Evolutionary conservation across 2,329 filamentous ascomycete species (phyloP), one percentile per base, ranked within the genome.

Genomic region (Penicillium sp.): DNA sequence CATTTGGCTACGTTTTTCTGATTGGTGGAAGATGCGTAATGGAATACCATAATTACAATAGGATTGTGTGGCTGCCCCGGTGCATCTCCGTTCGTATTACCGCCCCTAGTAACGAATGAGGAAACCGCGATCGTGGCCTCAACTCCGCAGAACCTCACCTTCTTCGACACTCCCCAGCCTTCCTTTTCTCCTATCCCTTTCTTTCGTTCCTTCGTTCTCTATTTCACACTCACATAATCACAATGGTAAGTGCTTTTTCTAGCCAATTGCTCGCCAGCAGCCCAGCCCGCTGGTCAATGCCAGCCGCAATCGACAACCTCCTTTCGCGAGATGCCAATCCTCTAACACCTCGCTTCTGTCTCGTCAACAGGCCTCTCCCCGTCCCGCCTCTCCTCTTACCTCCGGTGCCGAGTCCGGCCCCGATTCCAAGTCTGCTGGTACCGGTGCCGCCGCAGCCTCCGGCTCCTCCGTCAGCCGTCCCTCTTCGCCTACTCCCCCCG

Each of bases 401-500:
- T 70, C 68, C 41, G 64, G 67, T 40, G 65, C 68, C 35, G 66
- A 72, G 48, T 72, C 69, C 28, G 69, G 68, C 39, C 58, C 67
- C 29, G 68, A 71, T 45, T 59, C 70, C 50, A 69, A 69, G 56
- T 60, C 63, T 26, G 46, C 58, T 45, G 62, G 59, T 38, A 60
- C 73, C 52, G 53, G 50, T 53, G 54, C 49, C 25, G 71, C 75
- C 45, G 75, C 77, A 54, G 75, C 76, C 54, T 76, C 80, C 55
- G 87, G 86, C 69, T 77, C 82, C 45, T 81, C 79, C 63, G 79
- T 83, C 62, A 82, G 79, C 62, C 87, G 91, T 52, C 83, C 87
- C 41, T 84, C 87, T 19, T 95, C 91, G 34, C 90, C 91, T 47
- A 83, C 87, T 59, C 85, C 89, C 50, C 93, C 93, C 17, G 93